Evolutionary conservation across 176 grass and related monocot genomes (phyloP), one percentile per base, ranked within the genome.

Genomic region (Oryza coarctata): DNA sequence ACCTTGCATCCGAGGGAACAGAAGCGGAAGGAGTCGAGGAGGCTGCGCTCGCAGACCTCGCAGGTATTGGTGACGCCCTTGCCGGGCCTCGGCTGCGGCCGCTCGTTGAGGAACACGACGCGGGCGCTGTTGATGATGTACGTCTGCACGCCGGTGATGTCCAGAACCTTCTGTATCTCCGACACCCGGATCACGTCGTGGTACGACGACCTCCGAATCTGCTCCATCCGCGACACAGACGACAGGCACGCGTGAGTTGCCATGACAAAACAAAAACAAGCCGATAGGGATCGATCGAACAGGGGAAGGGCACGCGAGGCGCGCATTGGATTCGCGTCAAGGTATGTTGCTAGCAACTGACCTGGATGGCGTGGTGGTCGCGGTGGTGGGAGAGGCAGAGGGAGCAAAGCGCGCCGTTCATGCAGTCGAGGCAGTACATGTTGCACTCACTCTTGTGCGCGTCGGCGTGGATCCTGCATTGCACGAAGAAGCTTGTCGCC

Each of bases 1-100:
- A 97, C 95, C 82, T 98, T 98, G 88, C 96, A 98, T 45, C 96
- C 93, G 40, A 98, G 96, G 70, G 96, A 98, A 87, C 96, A 98
- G 87, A 98, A 98, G 63, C 90, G 96, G 79, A 98, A 98, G 35
- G 90, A 88, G 88, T 98, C 96, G 65, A 95, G 96, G 73, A 98
- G 92, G 91, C 90, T 98, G 72, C 97, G 89, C 12, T 84, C 89
- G 85, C 97, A 99, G 85, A 95, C 97, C 29, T 99, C 97, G 83
- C 97, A 99, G 71, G 89, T 99, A 87, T 99, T 98, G 84, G 92
- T 93, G 79, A 93, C 96, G 39, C 96, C 96, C 82, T 98, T 98
- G n/a, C 96, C 89, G 3, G 96, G 96, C 68, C 96, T 81, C 8
- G 92, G 93, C 84, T 98, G 93, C 23, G 90, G 90, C 9, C 96